Conservation (phyloP, 306 rosid species). For the Prunus salicina region DNA sequence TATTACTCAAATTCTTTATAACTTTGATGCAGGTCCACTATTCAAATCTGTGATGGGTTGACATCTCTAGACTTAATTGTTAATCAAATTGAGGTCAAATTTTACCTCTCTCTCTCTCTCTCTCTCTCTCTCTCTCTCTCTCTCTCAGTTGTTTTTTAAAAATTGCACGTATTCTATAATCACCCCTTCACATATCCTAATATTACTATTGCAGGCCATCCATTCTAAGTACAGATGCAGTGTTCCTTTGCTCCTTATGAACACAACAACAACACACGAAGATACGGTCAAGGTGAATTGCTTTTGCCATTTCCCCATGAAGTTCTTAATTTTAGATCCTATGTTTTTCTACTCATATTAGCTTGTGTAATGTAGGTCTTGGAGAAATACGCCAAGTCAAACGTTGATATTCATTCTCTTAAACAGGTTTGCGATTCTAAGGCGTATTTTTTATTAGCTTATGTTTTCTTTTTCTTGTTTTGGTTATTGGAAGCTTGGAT, state of each 20-base stretch:
- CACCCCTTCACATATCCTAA: conserved; percentile 5
- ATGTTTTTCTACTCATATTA: conserved; percentile 27
- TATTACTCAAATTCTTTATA: conserved; percentile 1
- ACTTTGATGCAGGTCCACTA: conserved; percentile 41
- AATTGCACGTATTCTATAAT: neutral
- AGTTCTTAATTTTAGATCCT: conserved; percentile 12
- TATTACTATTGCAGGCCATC: conserved; percentile 41
- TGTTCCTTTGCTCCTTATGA: conserved; percentile 58
- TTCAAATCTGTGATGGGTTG: conserved; percentile 46
- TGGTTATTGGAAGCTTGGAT: neutral
- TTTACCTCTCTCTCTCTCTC: neutral
- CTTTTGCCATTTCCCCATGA: conserved; percentile 19
- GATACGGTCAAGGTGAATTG: conserved; percentile 50
- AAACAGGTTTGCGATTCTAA: conserved; percentile 37
- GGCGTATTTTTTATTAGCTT: neutral
- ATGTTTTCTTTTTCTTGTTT: neutral
- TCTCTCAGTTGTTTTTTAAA: neutral
- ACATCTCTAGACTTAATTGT: conserved; percentile 55
- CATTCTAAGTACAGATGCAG: conserved; percentile 52
- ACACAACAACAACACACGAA: conserved; percentile 45
- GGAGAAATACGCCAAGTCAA: conserved; percentile 45
- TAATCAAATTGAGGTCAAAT: conserved; percentile 61
- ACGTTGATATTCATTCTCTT: conserved; percentile 43
- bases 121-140: neutral
- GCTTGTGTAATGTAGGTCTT: conserved; percentile 38